Base-by-base conservation (phyloP, 441 rosid species). In the Flueggea neowawraea region DNA sequence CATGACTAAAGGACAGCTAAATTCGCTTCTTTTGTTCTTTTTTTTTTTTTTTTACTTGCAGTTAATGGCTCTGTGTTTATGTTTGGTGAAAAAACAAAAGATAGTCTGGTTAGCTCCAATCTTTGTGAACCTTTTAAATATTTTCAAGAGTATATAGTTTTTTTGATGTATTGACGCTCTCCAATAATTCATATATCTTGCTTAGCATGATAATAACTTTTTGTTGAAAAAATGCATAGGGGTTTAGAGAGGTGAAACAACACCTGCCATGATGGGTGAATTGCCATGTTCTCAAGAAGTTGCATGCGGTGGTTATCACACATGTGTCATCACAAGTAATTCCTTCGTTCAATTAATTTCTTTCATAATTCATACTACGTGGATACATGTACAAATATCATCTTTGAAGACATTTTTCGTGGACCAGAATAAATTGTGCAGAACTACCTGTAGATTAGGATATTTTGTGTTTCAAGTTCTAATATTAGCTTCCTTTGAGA, bases 281-380 rank as follows among this genome's bases (percentile, higher is more conserved):
- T 75, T 89, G 59, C 94, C 95, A 32, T 78, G 69, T 61, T 85
- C 94, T 54, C 80, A 73, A 75, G 96, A 83, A 68, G 84, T 91
- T 78, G 88, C 91, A 63, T 87, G 97, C 36, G 99, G 99, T 79
- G 96, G 97, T 64, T 89, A 94, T 74, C 99, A 94, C 75, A 87
- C 89, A 32, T 91, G 97, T 73, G 82, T 82, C 55, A 70, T 94
- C 63, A 86, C 99, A 66, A 75, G 99, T 94, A 89, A 80, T 54
- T 61, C 15, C 28, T 71, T 54, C 9, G 12, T 57, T 58, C 65
- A 10, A 33, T 54, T 44, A 14, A 10, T 11, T 5, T 6, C 58
- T 31, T 16, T 55, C 44, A 15, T 33, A 11, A 45, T 56, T 33
- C 10, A 5, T 36, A 36, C 28, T 36, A 36, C 39, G 6, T 36